These are phyloP conservation scores for Yarrowia galli DNA, from an alignment of 1,139 yeast species.

Conservation along the genomic window DNA sequence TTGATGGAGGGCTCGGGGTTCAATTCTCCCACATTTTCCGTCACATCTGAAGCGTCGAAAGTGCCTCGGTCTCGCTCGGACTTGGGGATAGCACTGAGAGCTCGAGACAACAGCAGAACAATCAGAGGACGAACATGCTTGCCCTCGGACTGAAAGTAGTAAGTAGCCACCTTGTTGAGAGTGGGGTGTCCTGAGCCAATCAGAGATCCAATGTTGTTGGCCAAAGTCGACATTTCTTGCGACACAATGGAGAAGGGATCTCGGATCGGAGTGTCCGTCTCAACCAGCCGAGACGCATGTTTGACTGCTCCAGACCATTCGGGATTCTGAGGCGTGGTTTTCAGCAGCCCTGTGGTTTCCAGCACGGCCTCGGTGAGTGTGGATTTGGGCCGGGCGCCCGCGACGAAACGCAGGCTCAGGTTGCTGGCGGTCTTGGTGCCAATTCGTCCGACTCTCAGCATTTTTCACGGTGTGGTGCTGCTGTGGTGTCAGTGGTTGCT, in stretches of 20 bases:
- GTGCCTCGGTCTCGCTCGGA: constrained; percentile 65
- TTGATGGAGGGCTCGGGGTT: constrained; percentile 48
- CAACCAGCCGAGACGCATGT: constrained; percentile 80
- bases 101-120: constrained; percentile 82
- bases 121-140: constrained; percentile 93
- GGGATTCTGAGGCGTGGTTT: constrained; percentile 39
- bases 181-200: constrained; percentile 96
- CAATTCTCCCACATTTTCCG: constrained; percentile 44
- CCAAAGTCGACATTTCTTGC: constrained; percentile 90
- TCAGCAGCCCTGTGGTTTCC: constrained; percentile 40
- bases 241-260: constrained; percentile 95
- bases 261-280: constrained; percentile 64
- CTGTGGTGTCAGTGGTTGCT: neutral
- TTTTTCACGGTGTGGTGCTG: constrained; percentile 3
- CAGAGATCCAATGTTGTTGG: constrained; percentile 81
- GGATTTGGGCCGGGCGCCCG: constrained; percentile 41
- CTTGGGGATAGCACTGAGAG: constrained; percentile 78
- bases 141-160: constrained; percentile 95
- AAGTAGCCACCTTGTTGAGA: constrained; percentile 84
- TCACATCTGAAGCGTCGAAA: constrained; percentile 50
- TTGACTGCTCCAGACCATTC: constrained; percentile 64
- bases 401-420: neutral
- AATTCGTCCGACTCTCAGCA: constrained; percentile 32
- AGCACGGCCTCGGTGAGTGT: constrained; percentile 46
- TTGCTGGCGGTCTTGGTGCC: neutral